phyloP scores from a whole-genome alignment of 768 basidiomycete species.

The Boletus tylopilopsis region DNA sequence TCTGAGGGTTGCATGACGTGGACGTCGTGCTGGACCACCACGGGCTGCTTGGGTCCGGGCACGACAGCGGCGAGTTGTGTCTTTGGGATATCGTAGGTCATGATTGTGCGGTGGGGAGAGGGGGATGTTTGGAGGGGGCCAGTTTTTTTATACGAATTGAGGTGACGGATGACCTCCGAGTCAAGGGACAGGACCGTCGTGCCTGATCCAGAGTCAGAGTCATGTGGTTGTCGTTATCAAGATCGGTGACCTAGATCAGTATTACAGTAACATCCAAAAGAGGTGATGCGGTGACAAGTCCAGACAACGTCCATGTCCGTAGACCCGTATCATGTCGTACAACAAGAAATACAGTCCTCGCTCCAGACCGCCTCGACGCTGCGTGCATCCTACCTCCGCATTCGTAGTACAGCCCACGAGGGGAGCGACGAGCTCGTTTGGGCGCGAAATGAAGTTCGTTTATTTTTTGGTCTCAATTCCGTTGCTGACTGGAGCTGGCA shows the following conservation, averaged over 20 bases:
- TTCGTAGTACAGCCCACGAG: constrained; percentile 66
- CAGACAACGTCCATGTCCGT: constrained; percentile 51
- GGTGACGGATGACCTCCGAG: too few relatives aligned
- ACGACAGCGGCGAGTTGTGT: constrained; percentile 42
- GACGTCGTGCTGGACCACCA: constrained; percentile 38
- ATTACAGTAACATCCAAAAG: too few relatives aligned
- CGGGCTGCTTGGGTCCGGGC: constrained; percentile 23
- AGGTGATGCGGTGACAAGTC: too few relatives aligned
- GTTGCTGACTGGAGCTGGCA: too few relatives aligned
- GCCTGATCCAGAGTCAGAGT: too few relatives aligned
- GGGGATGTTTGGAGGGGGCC: too few relatives aligned
- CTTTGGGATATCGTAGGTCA: constrained; percentile 33
- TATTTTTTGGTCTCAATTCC: background rate
- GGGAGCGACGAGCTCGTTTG: constrained; percentile 79
- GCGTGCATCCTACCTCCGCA: constrained; percentile 72
- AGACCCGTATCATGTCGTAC: constrained; percentile 87
- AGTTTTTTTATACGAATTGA: too few relatives aligned
- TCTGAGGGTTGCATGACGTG: constrained; percentile 55
- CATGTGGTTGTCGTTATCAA: too few relatives aligned
- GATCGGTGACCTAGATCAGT: too few relatives aligned
- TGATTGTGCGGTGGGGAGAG: background rate
- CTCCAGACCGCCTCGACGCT: constrained; percentile 69
- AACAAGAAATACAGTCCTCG: constrained; percentile 76
- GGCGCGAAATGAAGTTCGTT: constrained; percentile 70
- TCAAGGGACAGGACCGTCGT: too few relatives aligned